phyloP scores from a whole-genome alignment of 495 filamentous ascomycete species.

The Rostrohypoxylon terebratum region DNA sequence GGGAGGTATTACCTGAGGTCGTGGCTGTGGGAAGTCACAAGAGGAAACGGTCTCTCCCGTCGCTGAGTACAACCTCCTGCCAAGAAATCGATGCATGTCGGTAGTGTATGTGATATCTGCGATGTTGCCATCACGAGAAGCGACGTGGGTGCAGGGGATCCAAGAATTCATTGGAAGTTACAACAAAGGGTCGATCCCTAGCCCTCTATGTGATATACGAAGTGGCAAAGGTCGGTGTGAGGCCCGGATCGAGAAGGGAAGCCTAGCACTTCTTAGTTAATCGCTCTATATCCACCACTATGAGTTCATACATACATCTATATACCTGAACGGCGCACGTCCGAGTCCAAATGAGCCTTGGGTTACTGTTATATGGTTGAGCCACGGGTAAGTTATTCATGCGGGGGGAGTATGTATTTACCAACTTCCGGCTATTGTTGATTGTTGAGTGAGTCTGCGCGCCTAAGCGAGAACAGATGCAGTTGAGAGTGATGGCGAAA shows the following conservation, averaged over 20 bases:
- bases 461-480: slow-evolving; percentile 35
- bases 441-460: slow-evolving; percentile 36
- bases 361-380: slow-evolving; percentile 38
- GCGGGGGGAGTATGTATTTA: slow-evolving; percentile 41
- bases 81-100: slow-evolving; percentile 38
- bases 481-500: slow-evolving; percentile 32
- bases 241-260: slow-evolving; percentile 6
- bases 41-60: slow-evolving; percentile 31
- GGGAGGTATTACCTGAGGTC: slow-evolving; percentile 12
- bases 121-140: slow-evolving; percentile 19
- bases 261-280: slow-evolving; percentile 16
- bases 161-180: neutral
- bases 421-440: slow-evolving; percentile 46
- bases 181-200: slow-evolving; percentile 27
- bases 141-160: slow-evolving; percentile 9
- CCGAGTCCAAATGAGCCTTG: slow-evolving; percentile 41
- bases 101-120: slow-evolving; percentile 28
- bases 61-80: slow-evolving; percentile 14
- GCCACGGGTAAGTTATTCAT: slow-evolving; percentile 38
- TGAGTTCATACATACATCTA: slow-evolving; percentile 10
- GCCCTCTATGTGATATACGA: slow-evolving; percentile 1
- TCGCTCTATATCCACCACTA: slow-evolving; percentile 7
- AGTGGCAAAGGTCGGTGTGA: slow-evolving; percentile 12
- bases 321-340: slow-evolving; percentile 19
- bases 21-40: slow-evolving; percentile 30